A percentile compares a stretch with the other conserved stretches of the same genome.
Conservation (phyloP, 768 basidiomycete genomes). For the Sarcodon aspratus region DNA sequence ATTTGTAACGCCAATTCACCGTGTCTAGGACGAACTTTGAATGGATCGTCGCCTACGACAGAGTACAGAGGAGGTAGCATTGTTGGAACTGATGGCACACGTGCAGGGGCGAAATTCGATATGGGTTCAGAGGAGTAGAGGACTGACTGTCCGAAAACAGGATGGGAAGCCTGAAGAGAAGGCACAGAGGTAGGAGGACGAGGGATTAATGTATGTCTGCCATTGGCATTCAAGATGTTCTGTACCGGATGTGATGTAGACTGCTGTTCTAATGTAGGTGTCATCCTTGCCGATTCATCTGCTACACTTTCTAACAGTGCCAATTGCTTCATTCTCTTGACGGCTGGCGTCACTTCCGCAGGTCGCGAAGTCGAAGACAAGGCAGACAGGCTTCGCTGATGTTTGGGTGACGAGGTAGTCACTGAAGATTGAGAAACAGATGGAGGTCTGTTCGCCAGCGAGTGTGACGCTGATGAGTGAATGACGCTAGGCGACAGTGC, state of each 20-base stretch:
- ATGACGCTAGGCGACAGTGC: conserved; percentile 1
- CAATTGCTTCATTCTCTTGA: conserved; percentile 56
- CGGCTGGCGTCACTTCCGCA: conserved; percentile 40
- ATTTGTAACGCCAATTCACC: not conserved
- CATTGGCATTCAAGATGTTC: no score
- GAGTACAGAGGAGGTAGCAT: conserved; percentile 5
- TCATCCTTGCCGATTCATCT: conserved; percentile 60
- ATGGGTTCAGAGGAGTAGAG: conserved; percentile 23
- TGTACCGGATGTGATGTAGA: not conserved
- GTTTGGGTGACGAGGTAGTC: conserved; percentile 20
- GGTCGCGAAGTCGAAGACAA: conserved; percentile 57
- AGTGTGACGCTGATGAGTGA: not conserved
- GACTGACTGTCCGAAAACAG: conserved; percentile 13
- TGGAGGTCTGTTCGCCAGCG: conserved; percentile 1
- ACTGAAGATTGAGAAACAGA: conserved; percentile 5
- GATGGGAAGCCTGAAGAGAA: conserved; percentile 9
- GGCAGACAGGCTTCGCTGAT: conserved; percentile 35
- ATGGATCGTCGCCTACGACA: conserved; percentile 13
- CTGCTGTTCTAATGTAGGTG: conserved; percentile 19
- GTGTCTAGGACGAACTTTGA: conserved; percentile 21
- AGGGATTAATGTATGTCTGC: not conserved
- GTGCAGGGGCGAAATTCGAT: conserved; percentile 1
- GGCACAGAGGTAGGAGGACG: conserved; percentile 15
- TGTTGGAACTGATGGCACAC: conserved; percentile 1
- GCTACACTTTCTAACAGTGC: conserved; percentile 64